phyloP scores from a whole-genome alignment of 441 rosid species.

The Melastoma candidum region DNA sequence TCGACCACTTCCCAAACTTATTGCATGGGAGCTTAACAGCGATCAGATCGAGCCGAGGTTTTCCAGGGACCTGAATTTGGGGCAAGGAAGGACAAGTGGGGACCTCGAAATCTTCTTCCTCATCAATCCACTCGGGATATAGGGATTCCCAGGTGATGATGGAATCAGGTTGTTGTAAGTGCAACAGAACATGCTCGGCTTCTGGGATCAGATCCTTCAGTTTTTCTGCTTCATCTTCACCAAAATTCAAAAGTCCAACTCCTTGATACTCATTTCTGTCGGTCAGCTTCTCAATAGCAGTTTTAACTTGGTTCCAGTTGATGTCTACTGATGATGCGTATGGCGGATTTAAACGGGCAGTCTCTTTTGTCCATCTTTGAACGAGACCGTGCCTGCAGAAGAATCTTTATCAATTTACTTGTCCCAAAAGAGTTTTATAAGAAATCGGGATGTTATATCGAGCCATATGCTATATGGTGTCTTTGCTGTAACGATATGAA shows the following conservation, averaged over 20 bases:
- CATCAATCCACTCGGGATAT: constrained; percentile 90
- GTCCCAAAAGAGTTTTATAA: no score
- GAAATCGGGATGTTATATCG: no score
- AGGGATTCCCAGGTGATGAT: constrained; percentile 69
- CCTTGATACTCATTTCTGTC: constrained; percentile 48
- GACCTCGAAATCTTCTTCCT: constrained; percentile 75
- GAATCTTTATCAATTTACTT: constrained; percentile 1
- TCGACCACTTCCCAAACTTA: constrained; percentile 54
- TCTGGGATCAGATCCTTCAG: constrained; percentile 52
- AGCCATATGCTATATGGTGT: no score
- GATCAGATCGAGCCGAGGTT: constrained; percentile 63
- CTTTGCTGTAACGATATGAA: neutral
- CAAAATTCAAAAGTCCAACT: constrained; percentile 63
- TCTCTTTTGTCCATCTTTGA: constrained; percentile 40
- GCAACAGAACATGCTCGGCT: constrained; percentile 49
- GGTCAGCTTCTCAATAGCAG: constrained; percentile 35
- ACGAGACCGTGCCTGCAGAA: constrained; percentile 34
- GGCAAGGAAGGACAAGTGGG: constrained; percentile 74
- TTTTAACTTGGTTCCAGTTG: constrained; percentile 53
- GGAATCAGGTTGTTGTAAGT: constrained; percentile 26
- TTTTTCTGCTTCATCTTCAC: constrained; percentile 40
- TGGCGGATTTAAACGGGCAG: constrained; percentile 30
- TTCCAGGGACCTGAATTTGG: constrained; percentile 48
- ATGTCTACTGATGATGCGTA: constrained; percentile 42
- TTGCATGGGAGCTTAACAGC: constrained; percentile 74